Evolutionary conservation across 441 rosid species (phyloP).

Genomic region (Adansonia gregorii): DNA sequence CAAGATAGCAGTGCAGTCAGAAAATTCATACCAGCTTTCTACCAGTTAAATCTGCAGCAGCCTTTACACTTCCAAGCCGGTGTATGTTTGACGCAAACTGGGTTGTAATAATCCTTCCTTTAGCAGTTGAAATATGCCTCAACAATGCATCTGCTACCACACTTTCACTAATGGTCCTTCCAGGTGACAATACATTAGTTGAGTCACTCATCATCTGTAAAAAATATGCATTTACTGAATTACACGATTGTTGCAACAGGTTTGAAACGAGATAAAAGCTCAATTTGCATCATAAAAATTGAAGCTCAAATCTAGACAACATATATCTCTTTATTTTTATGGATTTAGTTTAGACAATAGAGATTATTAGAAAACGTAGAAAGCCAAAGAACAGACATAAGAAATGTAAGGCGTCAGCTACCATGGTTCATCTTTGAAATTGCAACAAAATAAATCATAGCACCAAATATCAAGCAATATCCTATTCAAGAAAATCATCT

Average conservation of each 20-base stretch:
- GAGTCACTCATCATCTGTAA: conserved; percentile 99
- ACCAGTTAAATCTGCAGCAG: conserved; percentile 93
- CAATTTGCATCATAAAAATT: conserved; percentile 22
- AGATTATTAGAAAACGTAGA: background rate
- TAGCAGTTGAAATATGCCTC: conserved; percentile 72
- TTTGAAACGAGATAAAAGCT: background rate
- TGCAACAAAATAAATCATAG: background rate
- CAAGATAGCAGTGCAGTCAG: background rate
- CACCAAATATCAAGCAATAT: conserved; percentile 20
- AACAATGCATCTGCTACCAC: conserved; percentile 77
- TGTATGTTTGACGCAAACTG: conserved; percentile 97
- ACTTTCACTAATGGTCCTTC: conserved; percentile 88
- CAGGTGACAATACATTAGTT: conserved; percentile 90
- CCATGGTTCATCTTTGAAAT: background rate
- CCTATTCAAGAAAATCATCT: conserved; percentile 17
- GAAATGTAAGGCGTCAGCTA: conserved; percentile 19
- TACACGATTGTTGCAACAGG: background rate
- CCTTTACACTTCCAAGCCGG: conserved; percentile 96
- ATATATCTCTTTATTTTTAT: conserved; percentile 4
- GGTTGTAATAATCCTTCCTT: conserved; percentile 94
- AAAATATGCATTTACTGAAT: conserved; percentile 22
- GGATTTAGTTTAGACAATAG: background rate
- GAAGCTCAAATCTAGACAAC: conserved; percentile 3
- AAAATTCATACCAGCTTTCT: conserved; percentile 73
- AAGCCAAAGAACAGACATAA: conserved; percentile 5